Conservation (phyloP, 768 basidiomycete species). For the Hydnomerulius pinastri region DNA sequence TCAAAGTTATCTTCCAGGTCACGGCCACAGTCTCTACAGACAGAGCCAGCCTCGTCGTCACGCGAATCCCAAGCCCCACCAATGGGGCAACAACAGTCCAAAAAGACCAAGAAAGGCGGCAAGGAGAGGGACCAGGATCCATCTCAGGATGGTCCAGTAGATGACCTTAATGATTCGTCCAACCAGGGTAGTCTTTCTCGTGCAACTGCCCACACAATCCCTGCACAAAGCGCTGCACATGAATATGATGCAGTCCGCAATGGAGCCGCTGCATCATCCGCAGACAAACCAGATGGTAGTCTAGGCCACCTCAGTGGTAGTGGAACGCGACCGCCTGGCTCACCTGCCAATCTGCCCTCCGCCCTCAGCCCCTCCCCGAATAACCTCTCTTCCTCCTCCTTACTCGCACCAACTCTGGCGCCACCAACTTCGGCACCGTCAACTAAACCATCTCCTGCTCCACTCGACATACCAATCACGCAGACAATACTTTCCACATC, state of each 20-base stretch:
- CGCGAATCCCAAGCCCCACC: constrained; percentile 40
- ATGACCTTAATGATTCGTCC: constrained; percentile 38
- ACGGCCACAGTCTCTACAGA: constrained; percentile 72
- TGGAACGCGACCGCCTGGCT: constrained; percentile 35
- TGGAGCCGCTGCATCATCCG: constrained; percentile 34
- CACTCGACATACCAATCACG: constrained; percentile 78
- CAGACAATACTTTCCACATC: constrained; percentile 85
- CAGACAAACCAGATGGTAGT: constrained; percentile 32
- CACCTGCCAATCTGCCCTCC: constrained; percentile 33
- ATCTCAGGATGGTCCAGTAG: constrained; percentile 41
- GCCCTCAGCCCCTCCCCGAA: constrained; percentile 41
- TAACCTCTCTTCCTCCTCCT: constrained; percentile 41
- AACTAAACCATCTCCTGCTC: constrained; percentile 47
- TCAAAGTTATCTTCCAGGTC: constrained; percentile 66
- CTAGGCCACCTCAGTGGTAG: constrained; percentile 43
- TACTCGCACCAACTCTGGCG: constrained; percentile 27
- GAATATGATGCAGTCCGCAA: constrained; percentile 36
- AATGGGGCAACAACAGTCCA: constrained; percentile 87
- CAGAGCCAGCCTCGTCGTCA: constrained; percentile 55
- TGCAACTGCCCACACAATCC: constrained; percentile 40
- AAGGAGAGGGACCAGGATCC: constrained; percentile 71
- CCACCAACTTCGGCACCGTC: constrained; percentile 13
- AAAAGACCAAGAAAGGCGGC: constrained; percentile 70
- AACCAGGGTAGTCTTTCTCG: constrained; percentile 49
- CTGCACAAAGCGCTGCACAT: constrained; percentile 41